Base-by-base conservation (phyloP, 75 land plant species). In the Pinus taeda region DNA sequence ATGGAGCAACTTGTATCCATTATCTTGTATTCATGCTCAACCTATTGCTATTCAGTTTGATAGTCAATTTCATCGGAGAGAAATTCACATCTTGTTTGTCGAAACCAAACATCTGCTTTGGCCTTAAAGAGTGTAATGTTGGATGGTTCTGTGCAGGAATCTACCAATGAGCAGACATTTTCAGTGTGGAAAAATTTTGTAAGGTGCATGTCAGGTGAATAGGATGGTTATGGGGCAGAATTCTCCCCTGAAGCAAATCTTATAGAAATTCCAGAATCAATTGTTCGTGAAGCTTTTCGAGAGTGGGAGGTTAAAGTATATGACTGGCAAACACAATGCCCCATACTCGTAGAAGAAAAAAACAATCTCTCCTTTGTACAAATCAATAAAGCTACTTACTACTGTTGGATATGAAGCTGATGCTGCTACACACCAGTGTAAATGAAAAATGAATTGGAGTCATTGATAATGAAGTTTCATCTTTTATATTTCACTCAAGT, bases 391-490 rank as follows among this genome's bases (percentile, higher is more conserved):
- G 78, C 79, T 96, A 18, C 86, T 85, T 53, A 97, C 97, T 1
- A 93, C 94, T 4, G 98, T 96, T 21, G 97, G 97, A 22, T 93
- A 94, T 76, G 97, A 93, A 81, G 97, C 97, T 22, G 96, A 91
- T 85, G 94, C 98, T 71, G 94, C 94, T 21, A 90, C 94, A 30
- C 7, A 71, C 15, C 84, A 87, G 84, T 75, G 79, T 85, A 4
- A 87, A 91, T 59, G 87, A 88, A 64, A 79, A 81, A 55, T 29
- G 60, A 37, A 74, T 81, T 29, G 88, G 88, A 15, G 91, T 87
- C 7, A 29, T 3, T 2, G 57, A 79, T 26, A 84, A 76, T 49
- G 55, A 58, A 26, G 86, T 79, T 24, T 69, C 80, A 33, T 78
- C 83, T 49, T 86, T 92, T 64, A 88, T 82, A 6, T 93, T 86